Conservation (phyloP, 1,139 yeast genomes). For the Pichia inconspicua region DNA sequence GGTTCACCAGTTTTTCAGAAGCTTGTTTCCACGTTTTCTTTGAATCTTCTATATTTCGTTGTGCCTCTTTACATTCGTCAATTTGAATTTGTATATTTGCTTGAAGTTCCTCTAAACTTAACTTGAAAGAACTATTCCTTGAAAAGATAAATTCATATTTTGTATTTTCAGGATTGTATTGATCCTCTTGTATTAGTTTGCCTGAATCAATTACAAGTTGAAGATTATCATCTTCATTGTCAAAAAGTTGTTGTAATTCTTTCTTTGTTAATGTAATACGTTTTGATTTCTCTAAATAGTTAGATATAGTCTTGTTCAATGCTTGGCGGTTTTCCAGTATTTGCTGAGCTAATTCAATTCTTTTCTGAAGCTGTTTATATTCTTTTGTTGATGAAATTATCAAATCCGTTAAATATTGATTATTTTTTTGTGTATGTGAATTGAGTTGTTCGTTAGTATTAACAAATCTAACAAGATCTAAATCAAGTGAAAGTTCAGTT, state of each 20-base stretch:
- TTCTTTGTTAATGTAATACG: slow-evolving; percentile 18
- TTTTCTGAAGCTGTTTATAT: slow-evolving; percentile 14
- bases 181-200: slow-evolving; percentile 14
- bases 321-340: slow-evolving; percentile 19
- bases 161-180: slow-evolving; percentile 12
- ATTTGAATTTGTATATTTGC: slow-evolving; percentile 21
- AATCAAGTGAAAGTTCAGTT: slow-evolving; percentile 15
- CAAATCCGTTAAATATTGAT: slow-evolving; percentile 15
- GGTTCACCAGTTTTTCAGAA: slow-evolving; percentile 5
- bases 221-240: slow-evolving; percentile 19
- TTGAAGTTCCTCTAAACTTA: slow-evolving; percentile 19
- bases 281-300: slow-evolving; percentile 19
- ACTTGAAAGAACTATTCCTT: slow-evolving; percentile 17
- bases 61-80: slow-evolving; percentile 22
- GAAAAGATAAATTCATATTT: slow-evolving; percentile 20
- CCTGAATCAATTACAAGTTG: slow-evolving; percentile 22
- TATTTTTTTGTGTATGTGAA: slow-evolving; percentile 16
- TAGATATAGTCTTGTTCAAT: slow-evolving; percentile 19
- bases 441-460: slow-evolving; percentile 14
- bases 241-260: slow-evolving; percentile 24
- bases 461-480: slow-evolving; percentile 16
- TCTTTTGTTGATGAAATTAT: slow-evolving; percentile 19
- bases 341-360: slow-evolving; percentile 18
- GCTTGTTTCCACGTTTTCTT: slow-evolving; percentile 21
- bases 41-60: slow-evolving; percentile 15